Base-by-base conservation (phyloP, 2,329 filamentous ascomycete species). In the Sporothrix brunneoviolacea region DNA sequence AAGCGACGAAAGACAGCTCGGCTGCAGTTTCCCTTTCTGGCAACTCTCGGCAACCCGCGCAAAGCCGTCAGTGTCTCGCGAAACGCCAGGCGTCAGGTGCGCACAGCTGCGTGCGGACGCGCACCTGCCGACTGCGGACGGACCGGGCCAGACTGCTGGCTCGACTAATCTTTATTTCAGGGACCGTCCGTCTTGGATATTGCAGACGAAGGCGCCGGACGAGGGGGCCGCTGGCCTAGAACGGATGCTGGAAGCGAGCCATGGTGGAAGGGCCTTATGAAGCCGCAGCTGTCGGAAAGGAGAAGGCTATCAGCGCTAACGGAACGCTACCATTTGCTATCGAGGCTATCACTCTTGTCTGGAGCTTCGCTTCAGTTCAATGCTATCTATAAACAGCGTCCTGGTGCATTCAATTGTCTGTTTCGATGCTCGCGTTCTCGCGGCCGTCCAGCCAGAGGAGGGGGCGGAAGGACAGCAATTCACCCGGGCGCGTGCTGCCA, bases 361-460 rank as follows among this genome's bases (percentile, higher is more conserved):
- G 36, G 15, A 15, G 19, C 42, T 36, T 45, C n/a, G 41, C 35
- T 45, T 19, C 32, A n/a, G n/a, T 24, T 18, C 33, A 19, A 37
- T 37, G 43, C 43, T 46, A 37, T 36, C 42, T 36, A 45, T 45
- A 45, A 24, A 36, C 32, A 21, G 30, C n/a, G n/a, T n/a, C n/a
- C n/a, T n/a, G n/a, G n/a, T n/a, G n/a, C n/a, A n/a, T n/a, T n/a
- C n/a, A n/a, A n/a, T n/a, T n/a, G n/a, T n/a, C n/a, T n/a, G n/a
- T n/a, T n/a, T n/a, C n/a, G n/a, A n/a, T n/a, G n/a, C n/a, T n/a
- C n/a, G n/a, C n/a, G n/a, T n/a, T n/a, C n/a, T n/a, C n/a, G n/a
- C n/a, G 4, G 30, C 19, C 35, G 8, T 12, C 16, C 16, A 8
- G 2, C 8, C 2, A 19, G 40, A 27, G 8, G 40, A 32, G 40